Base-by-base conservation (phyloP, 2,329 filamentous ascomycete species). In the Colletotrichum sojae region DNA sequence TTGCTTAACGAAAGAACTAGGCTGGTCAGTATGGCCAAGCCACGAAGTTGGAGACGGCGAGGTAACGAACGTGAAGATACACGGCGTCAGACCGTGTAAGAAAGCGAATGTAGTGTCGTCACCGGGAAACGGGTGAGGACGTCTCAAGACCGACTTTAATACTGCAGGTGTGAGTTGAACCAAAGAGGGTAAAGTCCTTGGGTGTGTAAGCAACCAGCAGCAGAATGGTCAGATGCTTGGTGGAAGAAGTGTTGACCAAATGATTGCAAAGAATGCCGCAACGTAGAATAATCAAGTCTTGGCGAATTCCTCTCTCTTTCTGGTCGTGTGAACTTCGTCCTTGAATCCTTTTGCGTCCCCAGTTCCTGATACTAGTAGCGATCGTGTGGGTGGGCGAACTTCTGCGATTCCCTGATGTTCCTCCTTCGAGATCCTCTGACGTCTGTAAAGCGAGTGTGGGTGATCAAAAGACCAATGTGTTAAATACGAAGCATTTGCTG, bases 321-420 rank as follows among this genome's bases (percentile, higher is more conserved):
- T 69, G 40, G 48, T 62, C 63, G 55, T 70, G 40, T 54, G 57
- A 64, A 69, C 72, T 69, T 65, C 63, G 18, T 60, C 25, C 64
- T 53, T 49, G 22, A 56, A 54, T 46, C 27, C 45, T 20, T 55
- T 55, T 36, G 6, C n/a, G 20, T 49, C 65, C 22, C 61, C 61
- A 49, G 55, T 69, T 60, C 61, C 68, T 69, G 70, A 61, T 67
- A 70, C 73, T 71, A 73, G 76, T 80, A 83, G 81, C 80, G 82
- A 83, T 77, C 74, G 82, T 83, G 74, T 83, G 74, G 70, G 54
- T 74, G 71, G 48, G 63, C 65, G 68, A 69, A 56, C 52, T 71
- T 60, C 66, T 48, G 63, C 49, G 25, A 10, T 71, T 63, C 70
- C 63, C 52, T 22, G 18, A 51, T 52, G 54, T 45, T 64, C 46